Percentiles rank a stretch among this genome's conserved stretches.
Conservation (phyloP, 495 filamentous ascomycete genomes). For the Endocarpon pusillum region DNA sequence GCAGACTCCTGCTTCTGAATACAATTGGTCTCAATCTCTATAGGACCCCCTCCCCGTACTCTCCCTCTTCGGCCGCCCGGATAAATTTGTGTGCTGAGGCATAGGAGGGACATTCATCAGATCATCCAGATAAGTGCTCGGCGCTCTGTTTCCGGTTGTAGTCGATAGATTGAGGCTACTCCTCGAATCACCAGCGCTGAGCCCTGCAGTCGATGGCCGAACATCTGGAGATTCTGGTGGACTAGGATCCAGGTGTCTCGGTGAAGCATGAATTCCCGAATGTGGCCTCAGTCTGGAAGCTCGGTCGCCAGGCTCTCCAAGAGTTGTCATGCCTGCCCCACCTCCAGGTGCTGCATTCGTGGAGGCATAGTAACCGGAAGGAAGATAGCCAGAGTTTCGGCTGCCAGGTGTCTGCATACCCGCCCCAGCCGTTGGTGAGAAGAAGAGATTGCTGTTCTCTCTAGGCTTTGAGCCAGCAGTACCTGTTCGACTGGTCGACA, state of each 20-base stretch:
- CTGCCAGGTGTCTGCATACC: slow-evolving; percentile 24
- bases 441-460: slow-evolving; percentile 57
- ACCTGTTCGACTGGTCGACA: slow-evolving; percentile 22
- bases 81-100: slow-evolving; percentile 6
- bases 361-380: slow-evolving; percentile 82
- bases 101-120: slow-evolving; percentile 55
- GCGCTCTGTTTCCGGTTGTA: slow-evolving; percentile 56
- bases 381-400: slow-evolving; percentile 49
- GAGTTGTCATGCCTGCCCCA: slow-evolving; percentile 12
- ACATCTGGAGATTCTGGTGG: slow-evolving; percentile 52
- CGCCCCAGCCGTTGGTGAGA: slow-evolving; percentile 74
- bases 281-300: slow-evolving; percentile 17
- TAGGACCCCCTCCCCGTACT: not conserved
- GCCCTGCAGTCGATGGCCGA: slow-evolving; percentile 14
- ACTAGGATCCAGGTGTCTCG: slow-evolving; percentile 29
- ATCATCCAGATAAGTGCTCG: slow-evolving; percentile 87
- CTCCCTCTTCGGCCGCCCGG: not conserved
- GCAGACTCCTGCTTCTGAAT: no score
- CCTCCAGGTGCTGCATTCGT: slow-evolving; percentile 34
- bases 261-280: no score
- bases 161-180: slow-evolving; percentile 53
- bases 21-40: not conserved
- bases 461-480: slow-evolving; percentile 30
- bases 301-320: slow-evolving; percentile 8
- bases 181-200: slow-evolving; percentile 34